Percentiles rank a stretch among this genome's conserved stretches.
These are phyloP conservation scores for Yamadazyma kanchanaburiensis DNA, from an alignment of 1,139 yeast genomes.

Conservation along the genomic window DNA sequence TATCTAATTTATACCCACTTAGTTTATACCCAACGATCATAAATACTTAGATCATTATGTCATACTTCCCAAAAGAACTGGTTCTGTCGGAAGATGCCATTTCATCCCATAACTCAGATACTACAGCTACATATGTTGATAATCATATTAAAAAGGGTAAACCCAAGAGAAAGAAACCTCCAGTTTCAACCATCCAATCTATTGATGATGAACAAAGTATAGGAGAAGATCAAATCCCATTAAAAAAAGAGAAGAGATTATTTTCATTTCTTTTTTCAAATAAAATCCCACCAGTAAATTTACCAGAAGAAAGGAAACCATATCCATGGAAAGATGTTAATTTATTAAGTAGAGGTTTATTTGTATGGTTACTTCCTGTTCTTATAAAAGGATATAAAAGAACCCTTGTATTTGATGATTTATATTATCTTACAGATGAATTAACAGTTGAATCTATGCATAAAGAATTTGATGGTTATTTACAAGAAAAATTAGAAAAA, in stretches of 20 bases:
- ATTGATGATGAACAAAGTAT: constrained; percentile 3
- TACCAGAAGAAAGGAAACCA: constrained; percentile 32
- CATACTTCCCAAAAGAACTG: constrained; percentile 7
- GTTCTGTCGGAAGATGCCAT: too few relatives aligned
- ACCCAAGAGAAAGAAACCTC: constrained; percentile 7
- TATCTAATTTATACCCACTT: too few relatives aligned
- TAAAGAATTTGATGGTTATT: constrained; percentile 22
- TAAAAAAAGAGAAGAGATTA: constrained; percentile 26
- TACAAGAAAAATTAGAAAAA: constrained; percentile 21
- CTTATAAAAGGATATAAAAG: constrained; percentile 41
- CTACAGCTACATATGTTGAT: constrained; percentile 17
- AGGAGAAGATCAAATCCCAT: constrained; percentile 4
- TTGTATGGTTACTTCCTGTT: constrained; percentile 43
- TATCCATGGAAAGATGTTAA: constrained; percentile 37
- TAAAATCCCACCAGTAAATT: constrained; percentile 32
- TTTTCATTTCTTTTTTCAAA: constrained; percentile 34
- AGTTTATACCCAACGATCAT: not conserved
- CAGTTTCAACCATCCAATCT: constrained; percentile 11
- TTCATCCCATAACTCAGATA: constrained; percentile 14
- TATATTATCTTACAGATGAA: constrained; percentile 36
- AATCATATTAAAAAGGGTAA: constrained; percentile 1
- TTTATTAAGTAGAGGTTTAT: constrained; percentile 25
- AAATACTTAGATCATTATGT: constrained; percentile 3
- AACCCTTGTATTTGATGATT: constrained; percentile 38
- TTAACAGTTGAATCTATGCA: constrained; percentile 42